A percentile compares a stretch with the other conserved stretches of the same genome.
phyloP scores from a whole-genome alignment of 345 rosid species.

The Durio zibethinus region DNA sequence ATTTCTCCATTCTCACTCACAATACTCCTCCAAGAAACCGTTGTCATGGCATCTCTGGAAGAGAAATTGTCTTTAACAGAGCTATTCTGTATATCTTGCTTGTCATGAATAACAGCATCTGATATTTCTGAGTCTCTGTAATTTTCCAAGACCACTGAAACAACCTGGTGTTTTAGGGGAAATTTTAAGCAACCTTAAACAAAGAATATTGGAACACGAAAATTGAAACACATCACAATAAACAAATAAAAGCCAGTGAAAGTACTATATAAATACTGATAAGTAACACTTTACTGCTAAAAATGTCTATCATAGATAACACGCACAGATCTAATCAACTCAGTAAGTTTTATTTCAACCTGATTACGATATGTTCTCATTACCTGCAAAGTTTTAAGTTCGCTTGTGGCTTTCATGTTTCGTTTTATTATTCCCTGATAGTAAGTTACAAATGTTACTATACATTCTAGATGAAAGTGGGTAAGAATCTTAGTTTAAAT shows the following conservation, averaged over 20 bases:
- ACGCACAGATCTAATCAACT: background rate
- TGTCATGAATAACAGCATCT: slow-evolving; percentile 20
- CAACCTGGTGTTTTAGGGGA: slow-evolving; percentile 41
- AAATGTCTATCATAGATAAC: background rate
- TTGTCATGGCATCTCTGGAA: slow-evolving; percentile 35
- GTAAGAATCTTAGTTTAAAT: background rate
- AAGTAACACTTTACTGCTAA: background rate
- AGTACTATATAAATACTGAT: background rate
- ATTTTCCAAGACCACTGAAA: slow-evolving; percentile 67
- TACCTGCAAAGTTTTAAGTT: background rate
- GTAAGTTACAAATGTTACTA: background rate
- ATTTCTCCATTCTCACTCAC: slow-evolving; percentile 66
- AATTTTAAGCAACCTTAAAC: background rate
- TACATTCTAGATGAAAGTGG: background rate
- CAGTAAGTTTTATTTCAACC: background rate
- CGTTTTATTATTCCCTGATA: background rate
- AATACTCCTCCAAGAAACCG: slow-evolving; percentile 54
- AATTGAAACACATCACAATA: background rate
- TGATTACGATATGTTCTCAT: background rate
- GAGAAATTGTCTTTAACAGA: slow-evolving; percentile 27
- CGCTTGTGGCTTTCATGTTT: background rate
- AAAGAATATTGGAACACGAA: background rate
- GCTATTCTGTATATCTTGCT: slow-evolving; percentile 28
- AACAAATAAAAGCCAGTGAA: background rate
- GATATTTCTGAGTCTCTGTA: slow-evolving; percentile 34